Conservation (phyloP, 768 basidiomycete species). For the Trametes cubensis region DNA sequence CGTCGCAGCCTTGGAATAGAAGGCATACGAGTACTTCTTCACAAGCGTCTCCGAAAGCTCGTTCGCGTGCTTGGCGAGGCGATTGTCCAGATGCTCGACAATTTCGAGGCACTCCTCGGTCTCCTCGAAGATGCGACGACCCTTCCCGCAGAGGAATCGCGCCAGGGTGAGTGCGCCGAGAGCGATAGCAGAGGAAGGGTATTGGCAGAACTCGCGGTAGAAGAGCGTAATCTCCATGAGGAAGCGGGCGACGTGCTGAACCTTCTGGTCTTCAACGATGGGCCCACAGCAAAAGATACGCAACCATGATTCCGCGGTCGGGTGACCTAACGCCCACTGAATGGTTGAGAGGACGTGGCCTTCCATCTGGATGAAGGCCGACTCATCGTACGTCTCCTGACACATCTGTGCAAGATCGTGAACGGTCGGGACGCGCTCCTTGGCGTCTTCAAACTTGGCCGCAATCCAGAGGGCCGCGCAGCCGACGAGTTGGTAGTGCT, state of each 20-base stretch:
- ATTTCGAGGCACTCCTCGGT: conserved; percentile 83
- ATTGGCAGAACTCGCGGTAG: conserved; percentile 92
- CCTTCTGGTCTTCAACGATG: conserved; percentile 80
- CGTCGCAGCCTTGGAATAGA: conserved; percentile 95
- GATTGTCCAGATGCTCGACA: conserved; percentile 82
- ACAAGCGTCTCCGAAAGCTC: conserved; percentile 94
- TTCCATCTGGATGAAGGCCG: conserved; percentile 99
- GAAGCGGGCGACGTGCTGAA: conserved; percentile 95
- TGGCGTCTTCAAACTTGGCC: conserved; percentile 98
- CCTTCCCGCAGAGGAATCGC: conserved; percentile 81
- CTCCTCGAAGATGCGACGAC: conserved; percentile 80
- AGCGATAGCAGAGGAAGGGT: conserved; percentile 84
- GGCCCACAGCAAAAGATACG: conserved; percentile 78
- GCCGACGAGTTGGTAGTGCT: conserved; percentile 98
- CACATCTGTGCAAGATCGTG: conserved; percentile 95
- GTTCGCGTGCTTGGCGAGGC: conserved; percentile 86
- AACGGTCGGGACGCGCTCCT: conserved; percentile 96
- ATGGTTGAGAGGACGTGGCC: conserved; percentile 95
- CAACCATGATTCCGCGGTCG: conserved; percentile 97
- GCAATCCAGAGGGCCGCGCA: conserved; percentile 99
- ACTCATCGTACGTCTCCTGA: conserved; percentile 95
- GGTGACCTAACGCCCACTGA: conserved; percentile 95
- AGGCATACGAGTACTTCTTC: conserved; percentile 97
- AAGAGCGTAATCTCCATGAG: conserved; percentile 99
- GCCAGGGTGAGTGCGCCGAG: conserved; percentile 88